phyloP scores from a whole-genome alignment of 1,284 basidiomycete genomes.

The Microstroma glucosiphilum region DNA sequence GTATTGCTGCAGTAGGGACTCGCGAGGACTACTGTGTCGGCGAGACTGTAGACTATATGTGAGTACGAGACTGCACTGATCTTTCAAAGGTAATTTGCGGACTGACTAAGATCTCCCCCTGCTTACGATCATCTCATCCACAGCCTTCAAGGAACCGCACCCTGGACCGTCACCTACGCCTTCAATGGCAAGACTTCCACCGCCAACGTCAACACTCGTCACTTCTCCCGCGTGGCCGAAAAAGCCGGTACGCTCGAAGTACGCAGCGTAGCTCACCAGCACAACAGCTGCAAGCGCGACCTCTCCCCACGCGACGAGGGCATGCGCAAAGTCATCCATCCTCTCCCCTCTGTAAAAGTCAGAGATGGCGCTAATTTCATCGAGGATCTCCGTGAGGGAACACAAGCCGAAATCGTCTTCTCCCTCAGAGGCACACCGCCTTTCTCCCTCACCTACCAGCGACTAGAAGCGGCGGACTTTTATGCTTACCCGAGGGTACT shows the following conservation, averaged over 20 bases:
- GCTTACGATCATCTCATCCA: background rate
- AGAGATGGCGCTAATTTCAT: constrained; percentile 72
- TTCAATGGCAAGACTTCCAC: constrained; percentile 70
- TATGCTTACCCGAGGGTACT: constrained; percentile 36
- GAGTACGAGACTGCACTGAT: background rate
- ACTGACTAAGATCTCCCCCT: background rate
- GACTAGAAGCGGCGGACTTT: constrained; percentile 49
- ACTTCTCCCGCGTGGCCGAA: constrained; percentile 76
- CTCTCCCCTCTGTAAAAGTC: constrained; percentile 78
- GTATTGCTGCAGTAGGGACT: constrained; percentile 75
- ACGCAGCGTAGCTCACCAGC: constrained; percentile 73
- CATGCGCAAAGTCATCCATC: constrained; percentile 69
- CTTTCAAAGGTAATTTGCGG: background rate
- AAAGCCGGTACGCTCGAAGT: constrained; percentile 74
- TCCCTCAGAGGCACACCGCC: constrained; percentile 81
- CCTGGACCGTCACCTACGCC: constrained; percentile 86
- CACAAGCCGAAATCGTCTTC: constrained; percentile 84
- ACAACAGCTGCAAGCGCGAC: constrained; percentile 51
- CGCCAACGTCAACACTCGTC: constrained; percentile 69
- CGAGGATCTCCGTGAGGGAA: constrained; percentile 73
- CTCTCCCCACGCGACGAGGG: constrained; percentile 62
- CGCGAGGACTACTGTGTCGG: constrained; percentile 81
- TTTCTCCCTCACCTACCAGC: constrained; percentile 68
- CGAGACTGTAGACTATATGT: constrained; percentile 78
- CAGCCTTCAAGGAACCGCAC: constrained; percentile 78